Evolutionary conservation across 257 asterid species (phyloP).

Genomic region (Salvia hispanica): DNA sequence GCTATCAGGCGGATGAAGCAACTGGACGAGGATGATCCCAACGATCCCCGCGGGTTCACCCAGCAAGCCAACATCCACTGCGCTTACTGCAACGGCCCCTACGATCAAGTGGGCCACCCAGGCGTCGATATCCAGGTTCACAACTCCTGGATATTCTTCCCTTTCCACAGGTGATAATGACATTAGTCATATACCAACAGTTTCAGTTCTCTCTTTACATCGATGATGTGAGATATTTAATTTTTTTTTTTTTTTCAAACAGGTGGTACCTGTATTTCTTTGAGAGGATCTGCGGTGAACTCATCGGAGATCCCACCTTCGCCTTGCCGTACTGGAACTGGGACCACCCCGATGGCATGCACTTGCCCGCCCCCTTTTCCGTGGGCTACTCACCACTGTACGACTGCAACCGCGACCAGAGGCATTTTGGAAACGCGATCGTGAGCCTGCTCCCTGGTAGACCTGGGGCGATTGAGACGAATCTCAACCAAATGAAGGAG

Average conservation of each 20-base stretch:
- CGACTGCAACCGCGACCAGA: constrained; percentile 26
- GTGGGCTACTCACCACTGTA: constrained; percentile 18
- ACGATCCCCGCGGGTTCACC: too few relatives aligned
- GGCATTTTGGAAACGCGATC: constrained; percentile 2
- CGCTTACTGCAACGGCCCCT: too few relatives aligned
- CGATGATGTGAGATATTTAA: too few relatives aligned
- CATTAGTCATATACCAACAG: too few relatives aligned
- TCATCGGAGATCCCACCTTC: constrained; percentile 46
- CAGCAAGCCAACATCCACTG: too few relatives aligned
- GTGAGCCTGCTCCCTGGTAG: constrained; percentile 22
- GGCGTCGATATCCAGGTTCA: constrained; percentile 1
- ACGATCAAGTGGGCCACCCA: too few relatives aligned
- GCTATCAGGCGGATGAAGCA: too few relatives aligned
- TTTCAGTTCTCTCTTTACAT: too few relatives aligned
- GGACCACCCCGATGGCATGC: constrained; percentile 43
- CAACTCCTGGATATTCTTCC: constrained; percentile 45
- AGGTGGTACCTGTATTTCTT: constrained; percentile 43
- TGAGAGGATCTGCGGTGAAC: constrained; percentile 43
- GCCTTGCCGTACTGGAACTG: constrained; percentile 53
- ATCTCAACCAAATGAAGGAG: constrained; percentile 35
- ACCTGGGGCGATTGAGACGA: background rate
- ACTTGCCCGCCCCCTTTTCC: constrained; percentile 23
- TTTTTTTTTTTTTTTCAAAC: too few relatives aligned
- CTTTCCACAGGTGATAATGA: constrained; percentile 54
- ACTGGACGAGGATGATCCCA: too few relatives aligned